phyloP scores from a whole-genome alignment of 2,329 filamentous ascomycete genomes.

The Trichophyton rubrum region DNA sequence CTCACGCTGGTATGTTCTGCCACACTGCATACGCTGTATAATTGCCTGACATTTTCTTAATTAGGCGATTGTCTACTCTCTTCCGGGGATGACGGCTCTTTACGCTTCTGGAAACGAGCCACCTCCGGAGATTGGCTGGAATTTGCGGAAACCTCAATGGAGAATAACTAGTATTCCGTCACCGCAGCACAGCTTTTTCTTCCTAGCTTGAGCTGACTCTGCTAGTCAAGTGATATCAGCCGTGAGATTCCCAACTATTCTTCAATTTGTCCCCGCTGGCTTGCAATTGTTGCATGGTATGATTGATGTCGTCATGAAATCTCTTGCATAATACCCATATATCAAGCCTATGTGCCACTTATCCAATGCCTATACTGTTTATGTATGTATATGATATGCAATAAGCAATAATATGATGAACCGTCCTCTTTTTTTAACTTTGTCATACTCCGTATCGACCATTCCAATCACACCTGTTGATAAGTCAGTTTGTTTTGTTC shows the following conservation, averaged over 20 bases:
- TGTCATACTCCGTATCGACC: not conserved
- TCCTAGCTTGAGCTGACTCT: no score
- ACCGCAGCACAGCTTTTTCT: not conserved
- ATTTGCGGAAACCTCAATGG: slow-evolving; percentile 29
- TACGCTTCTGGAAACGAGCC: slow-evolving; percentile 34
- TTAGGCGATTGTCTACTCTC: slow-evolving; percentile 33
- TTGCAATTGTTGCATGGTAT: not conserved
- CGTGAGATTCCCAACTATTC: not conserved
- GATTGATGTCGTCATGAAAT: not conserved
- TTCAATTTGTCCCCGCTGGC: not conserved
- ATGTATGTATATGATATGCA: not conserved
- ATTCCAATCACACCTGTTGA: not conserved
- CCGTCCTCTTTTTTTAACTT: not conserved
- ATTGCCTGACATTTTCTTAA: not conserved
- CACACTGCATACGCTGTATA: not conserved
- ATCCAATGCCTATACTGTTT: not conserved
- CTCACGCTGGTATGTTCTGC: slow-evolving; percentile 27
- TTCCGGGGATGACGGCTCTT: slow-evolving; percentile 31
- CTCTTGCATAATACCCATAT: not conserved
- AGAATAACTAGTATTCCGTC: not conserved
- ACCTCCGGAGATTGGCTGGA: slow-evolving; percentile 35
- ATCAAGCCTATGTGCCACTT: not conserved
- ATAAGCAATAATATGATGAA: not conserved
- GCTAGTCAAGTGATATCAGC: not conserved
- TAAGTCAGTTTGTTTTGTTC: not conserved